Conservation (phyloP, 805 yeast genomes). For the Lachancea waltii region DNA sequence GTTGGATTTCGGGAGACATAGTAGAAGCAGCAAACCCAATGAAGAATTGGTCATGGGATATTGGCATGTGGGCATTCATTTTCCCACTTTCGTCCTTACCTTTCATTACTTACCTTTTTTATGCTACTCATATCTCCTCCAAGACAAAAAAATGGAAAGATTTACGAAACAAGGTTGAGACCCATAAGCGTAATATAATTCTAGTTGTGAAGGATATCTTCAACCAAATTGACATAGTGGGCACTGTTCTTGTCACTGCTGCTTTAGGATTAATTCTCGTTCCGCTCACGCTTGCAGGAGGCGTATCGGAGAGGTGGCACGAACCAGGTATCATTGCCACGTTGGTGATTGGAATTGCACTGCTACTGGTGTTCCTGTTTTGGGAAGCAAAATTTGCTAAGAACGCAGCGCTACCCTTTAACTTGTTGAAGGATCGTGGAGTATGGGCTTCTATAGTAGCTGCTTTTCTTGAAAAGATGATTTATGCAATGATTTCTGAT, state of each 20-base stretch:
- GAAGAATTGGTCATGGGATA: conserved; percentile 60
- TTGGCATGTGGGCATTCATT: conserved; percentile 76
- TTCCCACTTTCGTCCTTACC: conserved; percentile 46
- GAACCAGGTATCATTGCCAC: conserved; percentile 52
- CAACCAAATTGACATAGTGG: conserved; percentile 54
- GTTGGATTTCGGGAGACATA: conserved; percentile 69
- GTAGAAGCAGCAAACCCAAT: conserved; percentile 33
- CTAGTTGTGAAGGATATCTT: conserved; percentile 32
- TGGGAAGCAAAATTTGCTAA: conserved; percentile 50
- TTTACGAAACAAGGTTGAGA: conserved; percentile 23
- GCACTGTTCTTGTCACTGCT: conserved; percentile 44
- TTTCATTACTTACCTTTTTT: conserved; percentile 34
- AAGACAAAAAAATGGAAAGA: neutral
- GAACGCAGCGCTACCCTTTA: conserved; percentile 47
- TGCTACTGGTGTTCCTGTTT: conserved; percentile 39
- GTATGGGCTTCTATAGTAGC: conserved; percentile 62
- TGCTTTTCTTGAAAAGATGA: conserved; percentile 42
- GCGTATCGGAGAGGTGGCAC: conserved; percentile 42
- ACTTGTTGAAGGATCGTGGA: conserved; percentile 50
- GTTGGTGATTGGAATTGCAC: conserved; percentile 43
- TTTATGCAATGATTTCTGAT: conserved; percentile 50
- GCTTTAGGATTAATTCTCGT: conserved; percentile 50
- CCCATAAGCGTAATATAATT: conserved; percentile 5
- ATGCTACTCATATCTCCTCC: conserved; percentile 31
- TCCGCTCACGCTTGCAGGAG: conserved; percentile 64